These are phyloP conservation scores for Talaromyces amestolkiae DNA, from an alignment of 2,329 filamentous ascomycete species.

Conservation along the genomic window DNA sequence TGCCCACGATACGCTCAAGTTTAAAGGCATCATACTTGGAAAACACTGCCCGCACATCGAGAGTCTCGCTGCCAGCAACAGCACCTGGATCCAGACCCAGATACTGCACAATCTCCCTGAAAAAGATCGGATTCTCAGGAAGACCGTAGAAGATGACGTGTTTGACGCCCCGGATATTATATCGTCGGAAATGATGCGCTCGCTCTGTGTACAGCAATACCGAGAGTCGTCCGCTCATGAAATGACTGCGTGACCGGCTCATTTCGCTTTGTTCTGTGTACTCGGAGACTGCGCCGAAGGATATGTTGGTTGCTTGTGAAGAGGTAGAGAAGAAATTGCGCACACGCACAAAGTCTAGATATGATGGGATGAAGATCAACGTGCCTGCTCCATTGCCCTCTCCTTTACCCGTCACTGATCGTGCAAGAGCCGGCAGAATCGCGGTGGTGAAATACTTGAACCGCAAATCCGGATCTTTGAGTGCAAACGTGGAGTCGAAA, in stretches of 20 bases:
- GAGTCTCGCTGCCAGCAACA: constrained; percentile 49
- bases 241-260: constrained; percentile 81
- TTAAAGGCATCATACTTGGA: constrained; percentile 87
- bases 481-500: constrained; percentile 68
- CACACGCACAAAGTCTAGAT: constrained; percentile 91
- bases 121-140: constrained; percentile 73
- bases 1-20: constrained; percentile 83
- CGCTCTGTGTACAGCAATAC: constrained; percentile 89
- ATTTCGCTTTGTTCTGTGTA: constrained; percentile 78
- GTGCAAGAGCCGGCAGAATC: constrained; percentile 71
- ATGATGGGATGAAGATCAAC: constrained; percentile 85
- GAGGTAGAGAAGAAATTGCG: constrained; percentile 87
- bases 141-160: constrained; percentile 85
- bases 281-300: constrained; percentile 84
- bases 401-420: constrained; percentile 48
- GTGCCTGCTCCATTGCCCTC: constrained; percentile 64
- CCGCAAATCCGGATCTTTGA: constrained; percentile 77
- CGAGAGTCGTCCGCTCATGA: constrained; percentile 75
- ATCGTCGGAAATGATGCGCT: constrained; percentile 95
- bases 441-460: constrained; percentile 89
- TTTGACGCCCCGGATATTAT: constrained; percentile 75
- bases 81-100: constrained; percentile 43
- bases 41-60: constrained; percentile 60
- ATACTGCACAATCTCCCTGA: constrained; percentile 43
- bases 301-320: constrained; percentile 53